phyloP scores from a whole-genome alignment of 2,329 filamentous ascomycete genomes.

The Talaromyces marneffei region DNA sequence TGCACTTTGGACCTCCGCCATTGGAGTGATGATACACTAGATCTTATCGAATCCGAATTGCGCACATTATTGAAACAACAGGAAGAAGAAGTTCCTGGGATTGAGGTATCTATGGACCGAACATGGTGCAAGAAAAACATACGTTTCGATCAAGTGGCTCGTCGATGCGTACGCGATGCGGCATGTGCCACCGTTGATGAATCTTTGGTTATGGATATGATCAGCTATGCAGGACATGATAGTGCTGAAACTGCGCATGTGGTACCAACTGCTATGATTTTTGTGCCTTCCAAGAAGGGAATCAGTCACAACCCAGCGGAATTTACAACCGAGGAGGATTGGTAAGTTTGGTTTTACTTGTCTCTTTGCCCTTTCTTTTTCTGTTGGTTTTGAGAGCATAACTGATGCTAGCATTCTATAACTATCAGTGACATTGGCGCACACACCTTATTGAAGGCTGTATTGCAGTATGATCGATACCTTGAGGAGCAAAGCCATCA shows the following conservation, averaged over 20 bases:
- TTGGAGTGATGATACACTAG: not conserved
- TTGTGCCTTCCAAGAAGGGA: slow-evolving; percentile 58
- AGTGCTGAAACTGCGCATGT: slow-evolving; percentile 55
- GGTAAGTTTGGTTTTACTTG: slow-evolving; percentile 19
- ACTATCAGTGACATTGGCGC: not conserved
- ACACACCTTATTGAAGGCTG: not conserved
- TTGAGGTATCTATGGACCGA: not conserved
- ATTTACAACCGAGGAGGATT: slow-evolving; percentile 56
- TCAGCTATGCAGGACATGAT: slow-evolving; percentile 30
- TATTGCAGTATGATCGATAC: not conserved
- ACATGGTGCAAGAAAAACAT: not conserved
- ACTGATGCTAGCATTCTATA: not conserved
- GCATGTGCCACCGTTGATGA: not conserved
- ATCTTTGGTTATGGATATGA: not conserved
- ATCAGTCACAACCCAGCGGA: slow-evolving; percentile 60
- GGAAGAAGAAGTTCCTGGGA: not conserved
- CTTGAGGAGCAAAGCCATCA: not conserved
- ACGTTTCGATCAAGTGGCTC: not conserved
- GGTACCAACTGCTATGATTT: slow-evolving; percentile 62
- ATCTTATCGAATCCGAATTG: not conserved
- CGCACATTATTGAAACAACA: not conserved
- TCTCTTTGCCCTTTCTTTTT: not conserved
- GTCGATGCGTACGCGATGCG: not conserved
- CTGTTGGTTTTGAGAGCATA: not conserved
- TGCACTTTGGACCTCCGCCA: slow-evolving; percentile 58